A percentile compares a stretch with the other conserved stretches of the same genome.
Conservation (phyloP, 179 eudicot genomes). For the Beta corolliflora region DNA sequence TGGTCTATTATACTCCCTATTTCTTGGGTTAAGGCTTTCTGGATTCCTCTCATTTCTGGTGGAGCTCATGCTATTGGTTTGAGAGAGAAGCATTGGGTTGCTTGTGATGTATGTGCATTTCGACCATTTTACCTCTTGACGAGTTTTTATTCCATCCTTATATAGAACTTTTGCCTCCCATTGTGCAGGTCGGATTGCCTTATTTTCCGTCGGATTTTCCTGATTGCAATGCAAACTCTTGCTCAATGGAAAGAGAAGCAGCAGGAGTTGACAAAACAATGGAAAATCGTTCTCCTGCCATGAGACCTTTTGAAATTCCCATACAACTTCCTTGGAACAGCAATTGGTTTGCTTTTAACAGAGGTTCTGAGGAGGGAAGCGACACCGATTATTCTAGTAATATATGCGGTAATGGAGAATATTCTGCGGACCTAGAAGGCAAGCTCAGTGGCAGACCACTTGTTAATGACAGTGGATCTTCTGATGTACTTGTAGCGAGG, state of each 20-base stretch:
- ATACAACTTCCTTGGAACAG: constrained; percentile 73
- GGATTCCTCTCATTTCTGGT: constrained; percentile 64
- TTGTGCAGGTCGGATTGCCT: constrained; percentile 70
- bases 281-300: constrained; percentile 48
- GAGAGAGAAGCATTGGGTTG: constrained; percentile 89
- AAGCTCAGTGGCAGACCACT: constrained; percentile 15
- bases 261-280: constrained; percentile 38
- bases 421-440: constrained; percentile 11
- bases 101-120: constrained; percentile 61
- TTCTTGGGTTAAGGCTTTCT: constrained; percentile 82
- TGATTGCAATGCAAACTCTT: constrained; percentile 64
- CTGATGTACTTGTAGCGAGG: constrained; percentile 60
- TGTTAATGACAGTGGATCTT: constrained; percentile 18
- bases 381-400: constrained; percentile 20
- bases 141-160: background rate
- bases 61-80: constrained; percentile 88
- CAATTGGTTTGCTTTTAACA: constrained; percentile 31
- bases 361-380: constrained; percentile 20
- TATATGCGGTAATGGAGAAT: constrained; percentile 9
- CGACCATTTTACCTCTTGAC: constrained; percentile 7
- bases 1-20: constrained; percentile 87
- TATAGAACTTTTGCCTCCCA: background rate
- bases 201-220: constrained; percentile 87
- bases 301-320: constrained; percentile 62
- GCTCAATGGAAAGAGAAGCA: constrained; percentile 54